phyloP scores from a whole-genome alignment of 371 early-diverging fungal genomes.

The Rhizomucor miehei region DNA sequence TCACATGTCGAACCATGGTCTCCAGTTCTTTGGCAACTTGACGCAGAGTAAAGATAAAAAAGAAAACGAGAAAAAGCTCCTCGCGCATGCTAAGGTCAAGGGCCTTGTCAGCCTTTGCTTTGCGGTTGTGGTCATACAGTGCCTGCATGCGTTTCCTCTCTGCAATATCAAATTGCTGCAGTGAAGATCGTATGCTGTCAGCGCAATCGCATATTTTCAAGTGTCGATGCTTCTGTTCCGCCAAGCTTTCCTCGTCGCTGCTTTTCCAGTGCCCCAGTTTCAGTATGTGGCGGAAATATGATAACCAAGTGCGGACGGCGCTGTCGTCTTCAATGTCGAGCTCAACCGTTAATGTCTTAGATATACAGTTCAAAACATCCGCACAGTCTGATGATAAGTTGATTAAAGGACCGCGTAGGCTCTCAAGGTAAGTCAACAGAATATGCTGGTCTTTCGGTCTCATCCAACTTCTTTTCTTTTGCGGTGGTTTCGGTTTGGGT shows the following conservation, averaged over 20 bases:
- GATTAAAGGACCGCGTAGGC: conserved; percentile 53
- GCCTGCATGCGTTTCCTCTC: conserved; percentile 14
- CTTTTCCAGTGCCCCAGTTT: conserved; percentile 10
- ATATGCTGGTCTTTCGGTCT: conserved; percentile 46
- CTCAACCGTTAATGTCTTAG: no score
- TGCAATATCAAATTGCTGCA: conserved; percentile 12
- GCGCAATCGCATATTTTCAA: conserved; percentile 8
- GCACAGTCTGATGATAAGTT: conserved; percentile 46
- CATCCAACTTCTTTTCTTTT: conserved; percentile 42
- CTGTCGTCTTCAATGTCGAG: conserved; percentile 41
- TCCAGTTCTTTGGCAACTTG: conserved; percentile 57
- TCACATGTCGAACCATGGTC: conserved; percentile 34
- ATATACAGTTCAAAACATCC: conserved; percentile 40
- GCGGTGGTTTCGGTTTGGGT: conserved; percentile 11
- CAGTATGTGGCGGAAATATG: conserved; percentile 24
- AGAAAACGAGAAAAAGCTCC: conserved; percentile 62
- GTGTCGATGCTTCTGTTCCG: conserved; percentile 1
- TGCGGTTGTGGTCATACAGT: no score
- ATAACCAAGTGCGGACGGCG: no score
- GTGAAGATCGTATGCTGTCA: conserved; percentile 1
- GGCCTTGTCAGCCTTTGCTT: neutral
- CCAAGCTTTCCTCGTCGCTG: no score
- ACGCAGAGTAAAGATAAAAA: conserved; percentile 59
- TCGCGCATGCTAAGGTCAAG: conserved; percentile 55
- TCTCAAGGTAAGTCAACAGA: conserved; percentile 50